These are phyloP conservation scores for Xylariomycetidae sp. DNA, from an alignment of 2,329 filamentous ascomycete species.

Conservation along the genomic window DNA sequence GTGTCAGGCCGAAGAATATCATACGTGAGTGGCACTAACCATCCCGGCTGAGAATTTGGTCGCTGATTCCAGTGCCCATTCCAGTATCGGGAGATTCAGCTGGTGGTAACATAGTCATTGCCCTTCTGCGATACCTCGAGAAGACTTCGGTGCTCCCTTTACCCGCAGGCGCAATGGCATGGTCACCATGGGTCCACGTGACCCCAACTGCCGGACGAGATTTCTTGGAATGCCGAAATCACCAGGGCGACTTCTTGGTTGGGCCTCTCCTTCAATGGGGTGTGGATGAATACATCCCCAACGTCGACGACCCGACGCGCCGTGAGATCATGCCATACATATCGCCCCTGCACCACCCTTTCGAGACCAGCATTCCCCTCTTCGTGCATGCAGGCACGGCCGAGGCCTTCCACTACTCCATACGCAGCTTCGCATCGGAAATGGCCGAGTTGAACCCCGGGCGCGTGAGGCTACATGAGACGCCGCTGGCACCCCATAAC, in stretches of 20 bases:
- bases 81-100: neutral
- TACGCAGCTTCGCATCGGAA: neutral
- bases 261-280: neutral
- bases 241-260: neutral
- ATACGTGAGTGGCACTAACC: no score
- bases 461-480: neutral
- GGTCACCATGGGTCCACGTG: neutral
- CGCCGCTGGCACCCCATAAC: neutral
- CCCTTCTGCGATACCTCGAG: neutral
- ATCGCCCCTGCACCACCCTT: neutral
- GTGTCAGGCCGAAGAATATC: slow-evolving; percentile 5
- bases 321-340: neutral
- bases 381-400: neutral
- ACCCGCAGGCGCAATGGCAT: neutral
- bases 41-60: no score
- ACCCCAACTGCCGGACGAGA: neutral
- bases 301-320: neutral
- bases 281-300: neutral
- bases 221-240: neutral
- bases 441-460: neutral
- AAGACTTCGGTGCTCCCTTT: neutral
- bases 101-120: neutral
- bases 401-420: neutral
- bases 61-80: no score
- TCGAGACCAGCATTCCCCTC: neutral